These are phyloP conservation scores for Haematococcus lacustris DNA, from an alignment of 139 green algal genomes.

Conservation along the genomic window DNA sequence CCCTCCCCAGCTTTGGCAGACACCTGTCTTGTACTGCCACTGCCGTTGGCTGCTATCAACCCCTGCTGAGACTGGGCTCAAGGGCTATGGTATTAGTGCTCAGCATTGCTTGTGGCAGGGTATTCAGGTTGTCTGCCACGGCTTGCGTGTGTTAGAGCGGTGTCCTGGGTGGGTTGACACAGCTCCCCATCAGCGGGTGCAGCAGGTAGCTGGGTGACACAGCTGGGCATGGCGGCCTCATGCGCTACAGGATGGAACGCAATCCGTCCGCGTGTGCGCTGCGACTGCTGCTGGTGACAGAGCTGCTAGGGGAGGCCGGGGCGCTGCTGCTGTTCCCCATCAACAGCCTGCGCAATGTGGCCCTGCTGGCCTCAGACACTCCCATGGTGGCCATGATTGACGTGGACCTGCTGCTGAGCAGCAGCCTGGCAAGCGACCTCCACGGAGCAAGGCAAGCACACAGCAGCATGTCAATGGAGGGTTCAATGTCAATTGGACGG, in stretches of 20 bases:
- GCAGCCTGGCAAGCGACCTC: neutral
- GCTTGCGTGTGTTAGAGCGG: neutral
- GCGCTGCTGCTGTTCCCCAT: conserved; percentile 43
- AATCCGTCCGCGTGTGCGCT: conserved; percentile 1
- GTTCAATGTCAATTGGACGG: no score
- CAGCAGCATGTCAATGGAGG: neutral
- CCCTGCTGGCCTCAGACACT: conserved; percentile 28
- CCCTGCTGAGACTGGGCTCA: no score
- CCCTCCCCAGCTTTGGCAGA: no score
- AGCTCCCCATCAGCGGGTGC: neutral
- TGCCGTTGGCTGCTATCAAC: no score
- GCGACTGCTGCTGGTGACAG: conserved; percentile 34
- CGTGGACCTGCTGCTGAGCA: conserved; percentile 34
- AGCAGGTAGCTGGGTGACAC: neutral
- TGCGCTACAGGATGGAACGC: conserved; percentile 18
- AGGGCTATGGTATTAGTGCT: neutral
- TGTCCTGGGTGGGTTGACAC: neutral
- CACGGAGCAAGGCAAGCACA: neutral
- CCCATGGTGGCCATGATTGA: conserved; percentile 41
- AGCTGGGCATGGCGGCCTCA: neutral
- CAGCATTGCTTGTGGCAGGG: neutral
- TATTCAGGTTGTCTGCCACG: neutral
- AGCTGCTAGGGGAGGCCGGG: conserved; percentile 17
- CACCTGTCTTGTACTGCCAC: no score
- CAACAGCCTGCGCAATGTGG: conserved; percentile 43